phyloP scores from a whole-genome alignment of 2,329 filamentous ascomycete genomes.

The Alternaria burnsii region DNA sequence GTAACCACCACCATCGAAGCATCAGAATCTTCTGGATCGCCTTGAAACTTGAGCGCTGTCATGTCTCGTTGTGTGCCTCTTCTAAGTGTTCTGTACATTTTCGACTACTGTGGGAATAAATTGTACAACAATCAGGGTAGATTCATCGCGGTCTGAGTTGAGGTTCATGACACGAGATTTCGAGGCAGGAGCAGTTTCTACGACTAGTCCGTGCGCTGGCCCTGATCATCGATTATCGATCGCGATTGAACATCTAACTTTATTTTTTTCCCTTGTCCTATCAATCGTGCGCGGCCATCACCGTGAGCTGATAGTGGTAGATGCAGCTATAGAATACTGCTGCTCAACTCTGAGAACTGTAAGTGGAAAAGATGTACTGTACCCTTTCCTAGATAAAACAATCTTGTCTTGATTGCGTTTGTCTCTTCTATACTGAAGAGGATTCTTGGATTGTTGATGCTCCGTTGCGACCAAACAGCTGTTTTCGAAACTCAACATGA shows the following conservation, averaged over 20 bases:
- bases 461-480: neutral
- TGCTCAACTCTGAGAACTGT: neutral
- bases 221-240: neutral
- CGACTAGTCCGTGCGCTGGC: neutral
- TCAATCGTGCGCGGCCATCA: neutral
- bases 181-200: neutral
- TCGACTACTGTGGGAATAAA: neutral
- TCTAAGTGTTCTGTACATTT: neutral
- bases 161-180: neutral
- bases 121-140: neutral
- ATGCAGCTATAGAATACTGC: neutral
- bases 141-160: neutral
- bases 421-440: neutral
- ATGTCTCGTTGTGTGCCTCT: too few relatives aligned
- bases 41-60: neutral
- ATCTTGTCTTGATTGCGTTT: neutral
- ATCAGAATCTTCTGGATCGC: neutral
- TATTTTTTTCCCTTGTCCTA: neutral
- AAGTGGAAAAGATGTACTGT: neutral
- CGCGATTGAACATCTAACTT: neutral
- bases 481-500: neutral
- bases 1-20: conserved; percentile 4
- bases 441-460: neutral
- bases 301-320: neutral
- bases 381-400: neutral